A percentile compares a stretch with the other conserved stretches of the same genome.
Evolutionary conservation across 164 flowering plant species (phyloP).

Genomic region (Piper longum): DNA sequence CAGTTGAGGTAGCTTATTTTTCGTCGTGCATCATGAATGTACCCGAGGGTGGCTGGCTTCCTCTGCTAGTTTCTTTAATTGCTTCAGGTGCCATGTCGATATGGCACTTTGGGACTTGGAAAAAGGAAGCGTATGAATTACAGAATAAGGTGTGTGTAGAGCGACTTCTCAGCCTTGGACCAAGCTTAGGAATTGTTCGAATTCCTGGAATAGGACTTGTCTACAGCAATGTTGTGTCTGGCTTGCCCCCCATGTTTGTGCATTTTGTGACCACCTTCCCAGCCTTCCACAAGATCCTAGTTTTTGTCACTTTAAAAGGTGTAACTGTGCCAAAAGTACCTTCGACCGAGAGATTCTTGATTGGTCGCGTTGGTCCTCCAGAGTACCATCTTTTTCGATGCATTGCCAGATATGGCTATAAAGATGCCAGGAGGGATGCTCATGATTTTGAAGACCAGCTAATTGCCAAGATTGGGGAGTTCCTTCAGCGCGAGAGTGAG

Average conservation of each 20-base stretch:
- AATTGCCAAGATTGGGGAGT: conserved; percentile 22
- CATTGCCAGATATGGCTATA: conserved; percentile 30
- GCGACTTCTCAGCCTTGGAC: conserved; percentile 23
- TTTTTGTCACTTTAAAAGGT: conserved; percentile 27
- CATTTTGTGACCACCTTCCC: conserved; percentile 47
- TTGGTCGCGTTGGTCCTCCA: conserved; percentile 31
- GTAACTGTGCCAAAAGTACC: conserved; percentile 29
- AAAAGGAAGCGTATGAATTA: conserved; percentile 23
- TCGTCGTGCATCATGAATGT: conserved; percentile 35
- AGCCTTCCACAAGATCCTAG: conserved; percentile 36
- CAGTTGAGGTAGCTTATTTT: conserved; percentile 39
- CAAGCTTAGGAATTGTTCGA: conserved; percentile 22
- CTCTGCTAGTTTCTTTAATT: conserved; percentile 23
- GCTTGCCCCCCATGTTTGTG: conserved; percentile 38
- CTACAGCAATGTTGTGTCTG: conserved; percentile 27
- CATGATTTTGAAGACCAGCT: conserved; percentile 26
- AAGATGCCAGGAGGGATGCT: conserved; percentile 22
- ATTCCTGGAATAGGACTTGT: conserved; percentile 40
- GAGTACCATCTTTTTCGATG: conserved; percentile 23
- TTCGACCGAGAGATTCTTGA: conserved; percentile 19
- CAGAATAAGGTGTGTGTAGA: conserved; percentile 33
- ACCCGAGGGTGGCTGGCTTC: conserved; percentile 50
- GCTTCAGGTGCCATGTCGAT: conserved; percentile 30
- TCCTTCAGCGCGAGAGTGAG: conserved; percentile 13
- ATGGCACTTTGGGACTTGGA: conserved; percentile 50